These are phyloP conservation scores for Saccharomyces hybrid DNA, from an alignment of 1,139 yeast genomes.

Conservation along the genomic window DNA sequence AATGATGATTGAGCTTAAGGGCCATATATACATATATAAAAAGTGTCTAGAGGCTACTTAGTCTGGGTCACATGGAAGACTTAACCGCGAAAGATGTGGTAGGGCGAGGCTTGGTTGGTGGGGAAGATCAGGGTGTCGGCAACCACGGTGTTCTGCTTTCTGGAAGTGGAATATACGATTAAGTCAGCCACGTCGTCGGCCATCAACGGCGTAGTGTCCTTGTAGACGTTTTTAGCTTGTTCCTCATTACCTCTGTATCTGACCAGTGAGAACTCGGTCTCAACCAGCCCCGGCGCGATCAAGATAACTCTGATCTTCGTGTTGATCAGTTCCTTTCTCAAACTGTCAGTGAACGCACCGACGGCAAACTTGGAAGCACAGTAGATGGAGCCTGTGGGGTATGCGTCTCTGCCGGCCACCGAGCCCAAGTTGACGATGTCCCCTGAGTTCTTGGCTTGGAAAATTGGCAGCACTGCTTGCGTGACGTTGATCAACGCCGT, in stretches of 20 bases:
- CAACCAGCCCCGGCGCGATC: conserved; percentile 82
- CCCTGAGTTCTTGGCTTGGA: conserved; percentile 51
- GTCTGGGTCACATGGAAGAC: not conserved
- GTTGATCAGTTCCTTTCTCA: conserved; percentile 69
- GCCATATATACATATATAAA: not conserved
- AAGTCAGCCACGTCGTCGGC: conserved; percentile 80
- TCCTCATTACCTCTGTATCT: conserved; percentile 65
- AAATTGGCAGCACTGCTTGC: conserved; percentile 54
- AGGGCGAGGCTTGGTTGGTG: conserved; percentile 68
- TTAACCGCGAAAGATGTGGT: conserved; percentile 40
- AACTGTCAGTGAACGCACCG: conserved; percentile 62
- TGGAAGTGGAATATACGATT: conserved; percentile 62
- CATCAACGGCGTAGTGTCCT: conserved; percentile 61
- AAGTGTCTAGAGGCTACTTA: not conserved
- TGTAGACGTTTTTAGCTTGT: conserved; percentile 65
- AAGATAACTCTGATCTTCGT: conserved; percentile 74
- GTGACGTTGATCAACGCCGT: conserved; percentile 64
- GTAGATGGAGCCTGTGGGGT: conserved; percentile 80
- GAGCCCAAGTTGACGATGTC: conserved; percentile 81
- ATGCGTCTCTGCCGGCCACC: conserved; percentile 84
- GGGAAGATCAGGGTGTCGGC: conserved; percentile 76
- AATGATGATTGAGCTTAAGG: not conserved
- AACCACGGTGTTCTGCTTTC: conserved; percentile 67
- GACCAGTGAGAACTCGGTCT: conserved; percentile 75
- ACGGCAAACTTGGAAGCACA: conserved; percentile 83